Evolutionary conservation across 176 grass and related monocot genomes (phyloP).

Genomic region (Paspalum vaginatum): DNA sequence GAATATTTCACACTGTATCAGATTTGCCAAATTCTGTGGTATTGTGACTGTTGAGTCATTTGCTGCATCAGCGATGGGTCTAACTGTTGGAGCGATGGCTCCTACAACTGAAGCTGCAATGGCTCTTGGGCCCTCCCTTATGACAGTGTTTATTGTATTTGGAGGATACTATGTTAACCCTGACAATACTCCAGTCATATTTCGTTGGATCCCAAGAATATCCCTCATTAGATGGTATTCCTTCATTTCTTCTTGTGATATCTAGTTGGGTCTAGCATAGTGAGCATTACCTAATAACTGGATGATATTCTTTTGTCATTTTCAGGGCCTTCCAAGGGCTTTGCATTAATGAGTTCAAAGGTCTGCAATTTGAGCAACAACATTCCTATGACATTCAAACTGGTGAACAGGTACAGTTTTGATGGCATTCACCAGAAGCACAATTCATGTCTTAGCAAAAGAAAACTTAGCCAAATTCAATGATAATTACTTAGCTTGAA

Average conservation of each 20-base stretch:
- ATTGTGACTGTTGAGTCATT: conserved; percentile 94
- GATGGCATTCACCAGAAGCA: not conserved
- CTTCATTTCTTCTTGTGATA: conserved; percentile 1
- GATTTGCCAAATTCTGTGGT: conserved; percentile 94
- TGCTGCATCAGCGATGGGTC: conserved; percentile 92
- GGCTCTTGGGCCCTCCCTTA: conserved; percentile 96
- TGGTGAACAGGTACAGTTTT: conserved; percentile 80
- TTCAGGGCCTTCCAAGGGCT: conserved; percentile 96
- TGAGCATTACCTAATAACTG: not conserved
- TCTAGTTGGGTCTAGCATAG: not conserved
- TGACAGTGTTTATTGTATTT: conserved; percentile 98
- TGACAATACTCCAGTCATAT: conserved; percentile 83
- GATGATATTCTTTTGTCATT: not conserved
- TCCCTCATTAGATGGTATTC: conserved; percentile 97
- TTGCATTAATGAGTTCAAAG: conserved; percentile 92
- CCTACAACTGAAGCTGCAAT: conserved; percentile 93
- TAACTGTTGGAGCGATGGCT: conserved; percentile 92
- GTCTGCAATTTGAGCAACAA: conserved; percentile 84
- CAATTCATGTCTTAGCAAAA: not conserved
- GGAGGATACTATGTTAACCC: conserved; percentile 96
- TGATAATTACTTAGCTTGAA: not conserved
- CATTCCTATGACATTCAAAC: conserved; percentile 84
- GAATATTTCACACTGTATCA: conserved; percentile 30
- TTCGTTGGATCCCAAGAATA: conserved; percentile 86
- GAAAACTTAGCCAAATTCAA: not conserved